phyloP scores from a whole-genome alignment of 805 yeast genomes.

The Komagataella ulmi region DNA sequence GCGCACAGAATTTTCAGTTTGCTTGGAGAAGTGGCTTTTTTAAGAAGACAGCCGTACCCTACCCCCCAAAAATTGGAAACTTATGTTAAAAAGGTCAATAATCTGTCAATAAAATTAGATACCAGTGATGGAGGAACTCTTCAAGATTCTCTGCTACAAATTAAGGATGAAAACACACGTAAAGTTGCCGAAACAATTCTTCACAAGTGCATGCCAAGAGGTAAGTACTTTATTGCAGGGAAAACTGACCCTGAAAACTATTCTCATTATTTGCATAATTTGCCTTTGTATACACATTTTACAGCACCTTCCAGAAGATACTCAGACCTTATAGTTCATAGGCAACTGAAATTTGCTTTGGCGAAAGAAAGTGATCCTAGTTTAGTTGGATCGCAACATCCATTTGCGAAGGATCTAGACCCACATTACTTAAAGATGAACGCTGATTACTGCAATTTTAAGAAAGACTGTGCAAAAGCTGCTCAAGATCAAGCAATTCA shows the following conservation, averaged over 20 bases:
- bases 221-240: conserved; percentile 83
- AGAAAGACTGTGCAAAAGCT: conserved; percentile 82
- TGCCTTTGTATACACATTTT: conserved; percentile 86
- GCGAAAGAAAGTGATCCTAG: conserved; percentile 21
- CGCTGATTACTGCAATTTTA: conserved; percentile 89
- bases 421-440: conserved; percentile 48
- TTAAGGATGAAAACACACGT: conserved; percentile 50
- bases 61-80: conserved; percentile 68
- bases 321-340: conserved; percentile 84
- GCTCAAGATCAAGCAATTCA: conserved; percentile 96
- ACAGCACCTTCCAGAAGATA: conserved; percentile 88
- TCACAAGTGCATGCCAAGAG: conserved; percentile 71
- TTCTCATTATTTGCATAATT: conserved; percentile 69
- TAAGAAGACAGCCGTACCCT: conserved; percentile 83
- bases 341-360: conserved; percentile 69
- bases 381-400: neutral
- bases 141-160: conserved; percentile 53
- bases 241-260: conserved; percentile 66
- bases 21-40: conserved; percentile 68
- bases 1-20: conserved; percentile 69
- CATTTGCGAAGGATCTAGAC: conserved; percentile 39
- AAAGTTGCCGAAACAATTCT: conserved; percentile 68
- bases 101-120: conserved; percentile 58
- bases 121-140: conserved; percentile 60
- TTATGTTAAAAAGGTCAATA: conserved; percentile 57